Conservation (phyloP, 2,329 filamentous ascomycete species). For the Penicillium sp. region DNA sequence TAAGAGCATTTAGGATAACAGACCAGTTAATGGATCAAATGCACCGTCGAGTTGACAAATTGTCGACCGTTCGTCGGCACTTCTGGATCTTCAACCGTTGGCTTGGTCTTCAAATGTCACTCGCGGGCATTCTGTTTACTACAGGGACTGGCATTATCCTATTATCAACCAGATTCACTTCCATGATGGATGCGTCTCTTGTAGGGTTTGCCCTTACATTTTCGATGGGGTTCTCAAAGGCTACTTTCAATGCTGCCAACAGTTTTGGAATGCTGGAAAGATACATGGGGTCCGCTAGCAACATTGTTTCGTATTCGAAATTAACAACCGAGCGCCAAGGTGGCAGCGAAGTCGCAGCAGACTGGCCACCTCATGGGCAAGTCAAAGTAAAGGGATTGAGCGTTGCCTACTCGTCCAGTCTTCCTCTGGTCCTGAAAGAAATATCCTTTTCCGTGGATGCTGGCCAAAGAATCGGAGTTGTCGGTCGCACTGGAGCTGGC, state of each 20-base stretch:
- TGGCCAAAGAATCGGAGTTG: not conserved
- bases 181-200: not conserved
- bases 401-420: constrained; percentile 61
- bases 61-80: not conserved
- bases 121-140: not conserved
- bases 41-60: not conserved
- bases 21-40: not conserved
- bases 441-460: not conserved
- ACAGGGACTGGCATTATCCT: not conserved
- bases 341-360: constrained; percentile 64
- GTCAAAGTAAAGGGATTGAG: constrained; percentile 72
- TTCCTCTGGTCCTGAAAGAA: not conserved
- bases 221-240: not conserved
- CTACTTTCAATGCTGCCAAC: not conserved
- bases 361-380: constrained; percentile 72
- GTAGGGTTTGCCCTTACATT: not conserved
- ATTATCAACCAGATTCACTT: not conserved
- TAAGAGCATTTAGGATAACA: not conserved
- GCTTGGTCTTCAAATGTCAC: not conserved
- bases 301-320: not conserved
- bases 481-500: constrained; percentile 68
- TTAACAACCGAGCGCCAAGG: constrained; percentile 26
- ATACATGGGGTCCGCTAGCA: not conserved
- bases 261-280: not conserved
- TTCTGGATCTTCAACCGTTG: constrained; percentile 1